These are phyloP conservation scores for Retiboletus flavoniger DNA, from an alignment of 1,284 basidiomycete species.

Conservation along the genomic window DNA sequence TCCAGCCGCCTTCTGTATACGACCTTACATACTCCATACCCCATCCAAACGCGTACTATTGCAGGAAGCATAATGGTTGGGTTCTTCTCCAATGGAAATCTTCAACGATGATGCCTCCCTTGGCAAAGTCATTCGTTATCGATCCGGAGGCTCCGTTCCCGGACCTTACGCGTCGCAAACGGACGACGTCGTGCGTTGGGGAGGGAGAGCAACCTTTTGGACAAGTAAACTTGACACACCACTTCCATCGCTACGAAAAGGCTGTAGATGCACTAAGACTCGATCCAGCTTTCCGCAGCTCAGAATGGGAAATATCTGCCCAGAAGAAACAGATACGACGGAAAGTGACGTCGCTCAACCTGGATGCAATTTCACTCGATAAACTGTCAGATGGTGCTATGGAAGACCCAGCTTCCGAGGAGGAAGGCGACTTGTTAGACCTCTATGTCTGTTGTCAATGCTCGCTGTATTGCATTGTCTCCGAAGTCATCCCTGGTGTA, in stretches of 20 bases:
- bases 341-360: constrained; percentile 38
- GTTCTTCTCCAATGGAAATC: constrained; percentile 67
- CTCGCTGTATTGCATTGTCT: constrained; percentile 66
- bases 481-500: constrained; percentile 67
- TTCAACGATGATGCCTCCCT: constrained; percentile 56
- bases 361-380: constrained; percentile 28
- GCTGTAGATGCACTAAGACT: constrained; percentile 66
- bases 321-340: constrained; percentile 50
- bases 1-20: constrained; percentile 38
- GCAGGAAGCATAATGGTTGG: constrained; percentile 77
- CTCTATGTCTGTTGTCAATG: constrained; percentile 82
- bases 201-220: constrained; percentile 47
- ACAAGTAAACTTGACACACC: constrained; percentile 65
- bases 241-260: constrained; percentile 70
- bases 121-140: constrained; percentile 52
- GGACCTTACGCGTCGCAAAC: constrained; percentile 50
- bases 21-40: constrained; percentile 68
- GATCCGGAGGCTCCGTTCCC: constrained; percentile 50
- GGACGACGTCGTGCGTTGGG: constrained; percentile 50
- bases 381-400: constrained; percentile 37
- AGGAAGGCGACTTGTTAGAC: constrained; percentile 64
- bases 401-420: constrained; percentile 32
- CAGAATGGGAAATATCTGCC: constrained; percentile 55
- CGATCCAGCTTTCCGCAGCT: constrained; percentile 57
- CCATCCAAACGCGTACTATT: constrained; percentile 78